Percentiles rank a stretch among this genome's conserved stretches.
phyloP scores from a whole-genome alignment of 495 filamentous ascomycete genomes.

The Astrothelium subdiscretum region DNA sequence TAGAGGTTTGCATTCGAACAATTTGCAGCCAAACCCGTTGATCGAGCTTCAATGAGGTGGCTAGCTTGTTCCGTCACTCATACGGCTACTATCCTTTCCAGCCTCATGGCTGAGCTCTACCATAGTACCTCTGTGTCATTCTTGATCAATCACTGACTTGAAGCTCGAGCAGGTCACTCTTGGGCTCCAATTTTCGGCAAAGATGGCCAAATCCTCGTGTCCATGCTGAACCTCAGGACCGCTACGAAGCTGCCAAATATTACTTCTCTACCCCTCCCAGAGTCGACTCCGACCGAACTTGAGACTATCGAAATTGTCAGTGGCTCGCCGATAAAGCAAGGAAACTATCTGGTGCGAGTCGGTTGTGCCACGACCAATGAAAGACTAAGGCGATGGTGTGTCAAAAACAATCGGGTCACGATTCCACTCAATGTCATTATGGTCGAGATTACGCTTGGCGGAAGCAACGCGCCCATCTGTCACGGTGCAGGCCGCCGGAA shows the following conservation, averaged over 20 bases:
- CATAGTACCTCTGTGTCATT: too few relatives aligned
- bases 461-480: slow-evolving; percentile 41
- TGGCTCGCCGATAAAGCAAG: slow-evolving; percentile 13
- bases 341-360: slow-evolving; percentile 29
- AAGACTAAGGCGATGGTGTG: slow-evolving; percentile 37
- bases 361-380: slow-evolving; percentile 40
- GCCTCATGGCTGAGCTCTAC: too few relatives aligned
- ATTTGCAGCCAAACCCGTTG: too few relatives aligned
- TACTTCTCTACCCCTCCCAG: slow-evolving; percentile 24
- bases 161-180: slow-evolving; percentile 20
- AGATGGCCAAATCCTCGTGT: slow-evolving; percentile 40
- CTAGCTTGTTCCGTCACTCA: too few relatives aligned
- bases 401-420: slow-evolving; percentile 31
- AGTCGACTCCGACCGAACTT: slow-evolving; percentile 22
- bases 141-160: too few relatives aligned
- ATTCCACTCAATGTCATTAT: slow-evolving; percentile 40
- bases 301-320: slow-evolving; percentile 31
- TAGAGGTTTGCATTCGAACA: too few relatives aligned
- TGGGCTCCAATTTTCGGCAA: slow-evolving; percentile 36
- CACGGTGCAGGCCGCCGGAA: slow-evolving; percentile 38
- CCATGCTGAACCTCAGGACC: slow-evolving; percentile 32
- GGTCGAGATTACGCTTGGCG: slow-evolving; percentile 42
- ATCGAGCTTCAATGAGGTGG: too few relatives aligned
- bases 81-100: too few relatives aligned
- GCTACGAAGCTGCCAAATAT: slow-evolving; percentile 32